phyloP scores from a whole-genome alignment of 2,329 filamentous ascomycete species.

The Trichothecium roseum region DNA sequence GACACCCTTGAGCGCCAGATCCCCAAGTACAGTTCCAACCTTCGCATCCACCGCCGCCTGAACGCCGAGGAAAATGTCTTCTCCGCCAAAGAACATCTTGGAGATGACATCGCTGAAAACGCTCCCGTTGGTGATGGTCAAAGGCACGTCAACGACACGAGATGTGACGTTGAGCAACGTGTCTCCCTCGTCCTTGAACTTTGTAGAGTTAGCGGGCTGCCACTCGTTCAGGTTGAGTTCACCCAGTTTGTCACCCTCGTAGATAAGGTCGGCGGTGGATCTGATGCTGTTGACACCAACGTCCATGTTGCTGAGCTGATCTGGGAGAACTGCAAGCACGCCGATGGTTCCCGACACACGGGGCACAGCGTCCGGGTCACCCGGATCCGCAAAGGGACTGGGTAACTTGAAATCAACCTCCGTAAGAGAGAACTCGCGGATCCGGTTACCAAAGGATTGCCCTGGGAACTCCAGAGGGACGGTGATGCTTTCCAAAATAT shows the following conservation, averaged over 20 bases:
- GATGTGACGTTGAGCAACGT: constrained; percentile 65
- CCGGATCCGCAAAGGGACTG: constrained; percentile 66
- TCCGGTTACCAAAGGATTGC: constrained; percentile 67
- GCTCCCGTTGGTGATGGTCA: constrained; percentile 71
- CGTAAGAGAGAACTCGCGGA: constrained; percentile 78
- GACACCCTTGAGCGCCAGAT: constrained; percentile 71
- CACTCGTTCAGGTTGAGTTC: constrained; percentile 69
- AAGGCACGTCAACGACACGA: constrained; percentile 64
- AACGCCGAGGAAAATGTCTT: constrained; percentile 61
- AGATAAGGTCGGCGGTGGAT: constrained; percentile 72
- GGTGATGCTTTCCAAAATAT: constrained; percentile 71
- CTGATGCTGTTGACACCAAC: constrained; percentile 68
- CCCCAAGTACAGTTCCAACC: constrained; percentile 70
- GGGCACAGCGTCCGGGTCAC: constrained; percentile 61
- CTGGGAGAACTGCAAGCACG: constrained; percentile 67
- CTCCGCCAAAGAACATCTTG: constrained; percentile 63
- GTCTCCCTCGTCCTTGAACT: constrained; percentile 42
- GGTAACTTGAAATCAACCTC: constrained; percentile 83
- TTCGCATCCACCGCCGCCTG: constrained; percentile 74
- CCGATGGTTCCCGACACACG: constrained; percentile 75
- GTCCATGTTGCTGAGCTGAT: constrained; percentile 71
- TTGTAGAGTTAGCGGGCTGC: constrained; percentile 77
- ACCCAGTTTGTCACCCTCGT: constrained; percentile 68
- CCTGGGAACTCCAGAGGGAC: constrained; percentile 80
- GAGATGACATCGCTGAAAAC: constrained; percentile 76